Evolutionary conservation across 257 asterid genomes (phyloP), one percentile per base, ranked within the genome.

Genomic region (Capsicum chinense): DNA sequence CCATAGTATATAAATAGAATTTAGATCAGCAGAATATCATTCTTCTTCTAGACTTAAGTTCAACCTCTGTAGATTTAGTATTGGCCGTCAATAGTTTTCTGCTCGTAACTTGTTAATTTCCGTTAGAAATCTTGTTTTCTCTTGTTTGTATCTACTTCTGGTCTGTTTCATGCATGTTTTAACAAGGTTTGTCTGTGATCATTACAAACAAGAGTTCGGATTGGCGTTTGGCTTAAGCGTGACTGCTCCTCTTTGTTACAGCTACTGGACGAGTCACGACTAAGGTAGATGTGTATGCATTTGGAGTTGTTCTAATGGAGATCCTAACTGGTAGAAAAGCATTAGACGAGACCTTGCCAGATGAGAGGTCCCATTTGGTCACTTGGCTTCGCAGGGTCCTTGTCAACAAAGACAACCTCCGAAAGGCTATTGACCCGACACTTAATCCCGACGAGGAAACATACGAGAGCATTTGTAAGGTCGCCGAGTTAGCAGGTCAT

Each of bases 181-280:
- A 16, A 35, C 57, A 9, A 70, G 35, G 26, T 70, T 42, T 71
- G 58, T 71, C 17, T 47, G 37, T 71, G 58, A 15, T 71, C 16
- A 2, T 47, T 52, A 21, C 5, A 0, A 52, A 76, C 26, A 15
- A 66, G 2, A 66, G n/a, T 66, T 26, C 15, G 0, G 7, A 60
- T 4, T 62, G 9, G 3, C 69, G 10, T 15, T 52, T 52, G 26
- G 63, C 52, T 52, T 26, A 76, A 19, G 5, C 80, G 0, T 47
- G 56, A 73, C 3, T 67, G 62, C 50, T 76, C n/a, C 71, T 66
- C 83, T 62, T 80, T 44, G 56, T 26, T 21, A 73, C 97, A 95
- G 99, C 98, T 19, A 95, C 98, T 10, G 99, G 98, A 79, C 87
- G 99, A 86, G 98, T 94, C 79, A 95, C 98, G 4, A 93, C 98